phyloP scores from a whole-genome alignment of 768 basidiomycete genomes.

The Fistulinella prunicolor region DNA sequence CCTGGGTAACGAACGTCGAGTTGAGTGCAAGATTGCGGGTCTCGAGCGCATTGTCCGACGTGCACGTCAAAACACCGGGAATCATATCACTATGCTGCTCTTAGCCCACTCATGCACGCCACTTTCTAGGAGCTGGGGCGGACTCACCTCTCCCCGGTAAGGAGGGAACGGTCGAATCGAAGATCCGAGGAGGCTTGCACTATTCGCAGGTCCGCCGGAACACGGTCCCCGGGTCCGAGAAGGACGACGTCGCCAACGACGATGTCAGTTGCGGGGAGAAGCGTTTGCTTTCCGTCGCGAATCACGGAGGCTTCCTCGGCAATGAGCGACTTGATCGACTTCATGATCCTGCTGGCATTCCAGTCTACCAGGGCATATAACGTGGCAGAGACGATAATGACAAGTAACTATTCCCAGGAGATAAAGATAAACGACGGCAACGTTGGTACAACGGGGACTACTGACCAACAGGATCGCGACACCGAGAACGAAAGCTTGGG shows the following conservation, averaged over 20 bases:
- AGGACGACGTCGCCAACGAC: constrained; percentile 53
- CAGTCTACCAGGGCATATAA: constrained; percentile 52
- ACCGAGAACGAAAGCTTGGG: constrained; percentile 42
- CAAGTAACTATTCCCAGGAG: constrained; percentile 41
- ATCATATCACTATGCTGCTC: constrained; percentile 35
- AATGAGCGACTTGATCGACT: constrained; percentile 54
- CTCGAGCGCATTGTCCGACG: constrained; percentile 46
- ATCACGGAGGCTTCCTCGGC: constrained; percentile 55
- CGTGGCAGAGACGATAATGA: constrained; percentile 39
- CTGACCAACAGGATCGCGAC: constrained; percentile 46
- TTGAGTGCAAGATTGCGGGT: constrained; percentile 48
- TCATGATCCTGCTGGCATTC: constrained; percentile 47
- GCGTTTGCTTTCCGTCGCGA: constrained; percentile 44
- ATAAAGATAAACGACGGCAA: too few relatives aligned
- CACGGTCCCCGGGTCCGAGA: constrained; percentile 50
- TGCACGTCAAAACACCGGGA: constrained; percentile 41
- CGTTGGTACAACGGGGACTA: constrained; percentile 5
- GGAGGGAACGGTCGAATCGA: constrained; percentile 47
- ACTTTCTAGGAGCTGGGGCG: background rate
- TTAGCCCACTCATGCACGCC: constrained; percentile 1
- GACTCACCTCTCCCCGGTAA: constrained; percentile 45
- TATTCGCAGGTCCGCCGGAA: constrained; percentile 58
- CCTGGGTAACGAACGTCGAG: constrained; percentile 41
- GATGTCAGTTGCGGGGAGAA: constrained; percentile 50
- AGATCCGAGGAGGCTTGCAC: constrained; percentile 48